Evolutionary conservation across 352 stramenopile genomes (phyloP), one percentile per base, ranked within the genome.

Genomic region (Hyaloperonospora brassicae): DNA sequence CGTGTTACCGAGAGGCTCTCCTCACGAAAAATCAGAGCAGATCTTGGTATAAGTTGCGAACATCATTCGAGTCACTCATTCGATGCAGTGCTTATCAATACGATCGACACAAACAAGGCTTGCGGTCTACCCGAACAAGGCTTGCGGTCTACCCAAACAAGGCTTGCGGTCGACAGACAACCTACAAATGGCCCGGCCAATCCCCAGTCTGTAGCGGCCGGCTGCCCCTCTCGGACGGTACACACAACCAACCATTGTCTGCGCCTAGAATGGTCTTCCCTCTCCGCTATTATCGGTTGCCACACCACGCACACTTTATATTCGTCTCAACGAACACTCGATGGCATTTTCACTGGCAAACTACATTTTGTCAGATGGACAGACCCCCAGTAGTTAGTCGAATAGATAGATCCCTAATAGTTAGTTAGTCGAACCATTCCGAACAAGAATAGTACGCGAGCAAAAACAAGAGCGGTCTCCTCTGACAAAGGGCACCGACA

Each of bases 11-110:
- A 87, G 70, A 76, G 69, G 76, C 73, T 87, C 75, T 87, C 76
- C 68, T 85, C 76, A 87, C 68, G 55, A 73, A 68, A 51, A 76
- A 76, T 86, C 76, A 85, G 76, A 87, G 76, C 76, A 87, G 76
- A 87, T 87, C 76, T 87, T 87, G 76, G 76, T 87, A 87, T 85
- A n/a, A 76, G 79, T 76, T 73, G 73, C 64, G 50, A 79, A 72
- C 76, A 87, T 87, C 76, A 71, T 58, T 42, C 70, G 76, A 87
- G 57, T 49, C 52, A 31, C 35, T 34, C 13, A 25, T 8, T 14
- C 22, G 14, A 36, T 31, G 7, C 3, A 31, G 7, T 31, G 27
- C 27, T n/a, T n/a, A n/a, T n/a, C n/a, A n/a, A n/a, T n/a, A n/a
- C n/a, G n/a, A n/a, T n/a, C n/a, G n/a, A n/a, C n/a, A n/a, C n/a